A percentile compares a stretch with the other conserved stretches of the same genome.
phyloP scores from a whole-genome alignment of 768 basidiomycete genomes.

The Suillus bovinus region DNA sequence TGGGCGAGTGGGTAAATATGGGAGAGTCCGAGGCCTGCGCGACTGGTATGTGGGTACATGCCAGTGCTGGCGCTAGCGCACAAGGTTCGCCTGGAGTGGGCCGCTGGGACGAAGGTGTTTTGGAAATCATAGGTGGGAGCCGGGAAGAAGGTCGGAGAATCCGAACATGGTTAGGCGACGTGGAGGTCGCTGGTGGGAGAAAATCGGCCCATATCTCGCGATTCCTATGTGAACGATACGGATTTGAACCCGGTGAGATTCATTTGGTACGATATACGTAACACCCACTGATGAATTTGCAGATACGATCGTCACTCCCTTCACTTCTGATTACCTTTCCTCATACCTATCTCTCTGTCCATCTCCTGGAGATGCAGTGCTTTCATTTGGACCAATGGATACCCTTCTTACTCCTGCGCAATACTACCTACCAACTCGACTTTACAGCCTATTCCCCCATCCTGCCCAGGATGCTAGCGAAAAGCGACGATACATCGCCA shows the following conservation, averaged over 20 bases:
- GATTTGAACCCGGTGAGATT: slow-evolving; percentile 69
- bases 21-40: slow-evolving; percentile 76
- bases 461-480: slow-evolving; percentile 78
- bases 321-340: slow-evolving; percentile 77
- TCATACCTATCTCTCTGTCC: slow-evolving; percentile 78
- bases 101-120: slow-evolving; percentile 77
- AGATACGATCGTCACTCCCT: slow-evolving; percentile 76
- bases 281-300: background rate
- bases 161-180: slow-evolving; percentile 81
- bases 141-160: slow-evolving; percentile 73
- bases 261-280: slow-evolving; percentile 10
- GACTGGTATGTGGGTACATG: slow-evolving; percentile 76
- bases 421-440: slow-evolving; percentile 71
- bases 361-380: slow-evolving; percentile 68
- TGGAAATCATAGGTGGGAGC: slow-evolving; percentile 78
- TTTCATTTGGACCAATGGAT: slow-evolving; percentile 84
- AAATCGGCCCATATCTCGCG: slow-evolving; percentile 66
- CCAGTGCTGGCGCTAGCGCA: slow-evolving; percentile 14
- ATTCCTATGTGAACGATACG: slow-evolving; percentile 79
- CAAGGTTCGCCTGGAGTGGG: slow-evolving; percentile 38
- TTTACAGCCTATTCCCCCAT: slow-evolving; percentile 77
- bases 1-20: slow-evolving; percentile 72
- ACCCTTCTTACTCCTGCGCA: slow-evolving; percentile 72
- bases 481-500: slow-evolving; percentile 71
- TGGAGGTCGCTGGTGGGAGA: slow-evolving; percentile 65